Evolutionary conservation across 345 rosid species (phyloP).

Genomic region (Arabis hirsuta): DNA sequence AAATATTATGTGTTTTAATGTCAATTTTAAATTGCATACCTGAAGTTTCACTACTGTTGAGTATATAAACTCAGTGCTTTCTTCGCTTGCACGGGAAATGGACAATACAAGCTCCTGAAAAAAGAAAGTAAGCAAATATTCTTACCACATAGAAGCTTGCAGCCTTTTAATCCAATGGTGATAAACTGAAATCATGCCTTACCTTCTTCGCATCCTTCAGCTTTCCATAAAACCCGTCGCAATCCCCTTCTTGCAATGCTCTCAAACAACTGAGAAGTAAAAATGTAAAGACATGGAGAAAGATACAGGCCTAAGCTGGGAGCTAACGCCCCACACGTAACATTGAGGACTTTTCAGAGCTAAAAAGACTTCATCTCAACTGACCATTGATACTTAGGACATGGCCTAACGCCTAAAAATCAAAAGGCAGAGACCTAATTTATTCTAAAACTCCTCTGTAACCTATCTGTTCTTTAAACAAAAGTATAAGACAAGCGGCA

Average conservation of each 20-base stretch:
- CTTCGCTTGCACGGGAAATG: constrained; percentile 82
- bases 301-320: constrained; percentile 11
- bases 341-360: constrained; percentile 17
- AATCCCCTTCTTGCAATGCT: constrained; percentile 86
- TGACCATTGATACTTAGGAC: constrained; percentile 23
- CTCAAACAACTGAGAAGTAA: constrained; percentile 72
- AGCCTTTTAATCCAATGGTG: constrained; percentile 19
- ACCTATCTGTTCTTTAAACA: constrained; percentile 8
- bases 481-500: constrained; percentile 17
- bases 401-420: not conserved
- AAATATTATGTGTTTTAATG: constrained; percentile 12
- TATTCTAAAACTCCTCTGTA: constrained; percentile 25
- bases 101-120: constrained; percentile 78
- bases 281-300: constrained; percentile 19
- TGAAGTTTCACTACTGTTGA: constrained; percentile 84
- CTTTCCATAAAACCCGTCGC: constrained; percentile 63
- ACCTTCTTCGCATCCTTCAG: constrained; percentile 82
- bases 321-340: constrained; percentile 24
- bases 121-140: constrained; percentile 18
- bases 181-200: constrained; percentile 29
- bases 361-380: constrained; percentile 6
- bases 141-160: constrained; percentile 16
- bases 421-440: constrained; percentile 18
- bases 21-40: constrained; percentile 50
- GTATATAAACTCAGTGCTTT: constrained; percentile 83